Base-by-base conservation (phyloP, 2,329 filamentous ascomycete genomes). In the Trichophaea hybrida region DNA sequence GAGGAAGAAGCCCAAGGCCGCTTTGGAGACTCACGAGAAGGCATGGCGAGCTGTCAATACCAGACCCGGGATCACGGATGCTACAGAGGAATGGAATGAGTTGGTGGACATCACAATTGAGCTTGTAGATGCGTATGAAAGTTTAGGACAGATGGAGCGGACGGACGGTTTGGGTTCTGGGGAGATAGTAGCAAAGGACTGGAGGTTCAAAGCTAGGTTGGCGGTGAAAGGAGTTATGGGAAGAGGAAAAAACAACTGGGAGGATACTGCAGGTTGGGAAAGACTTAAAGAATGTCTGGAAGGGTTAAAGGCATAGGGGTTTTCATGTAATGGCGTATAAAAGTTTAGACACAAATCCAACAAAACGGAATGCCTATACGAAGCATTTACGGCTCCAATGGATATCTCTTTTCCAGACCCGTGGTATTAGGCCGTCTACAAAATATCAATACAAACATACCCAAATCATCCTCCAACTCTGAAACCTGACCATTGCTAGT, bases 131-230 rank as follows among this genome's bases (percentile, higher is more conserved):
- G 81, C 86, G 55, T 87, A 96, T 72, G 86, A 93, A 73, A 88
- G 84, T 70, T 82, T 89, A 67, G 86, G 86, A 0, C 74, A 76
- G 0, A 77, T 80, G 65, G 77, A 82, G 17, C 73, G 70, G 67
- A 80, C 77, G 5, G 80, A 80, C 61, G 78, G 79, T 1, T 68
- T 78, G 59, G 73, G 73, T 0, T 75, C 73, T 32, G 75, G 77
- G 0, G 81, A 83, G 63, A 69, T 81, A 34, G 82, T 96, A 1
- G 88, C 87, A 1, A 79, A 78, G 60, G 84, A 83, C 68, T 98
- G 93, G 93, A 86, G 81, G 71, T 86, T 86, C 64, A 97, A 95
- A 78, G 87, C 88, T 0, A 78, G 88, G 68, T 94, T 82, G 71
- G 90, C 90, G 8, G 77, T 95, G 1, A 77, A 89, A 57, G 88